Conservation (phyloP, 225 moss, liverwort and hornwort species). For the Thuidium tamariscinum region DNA sequence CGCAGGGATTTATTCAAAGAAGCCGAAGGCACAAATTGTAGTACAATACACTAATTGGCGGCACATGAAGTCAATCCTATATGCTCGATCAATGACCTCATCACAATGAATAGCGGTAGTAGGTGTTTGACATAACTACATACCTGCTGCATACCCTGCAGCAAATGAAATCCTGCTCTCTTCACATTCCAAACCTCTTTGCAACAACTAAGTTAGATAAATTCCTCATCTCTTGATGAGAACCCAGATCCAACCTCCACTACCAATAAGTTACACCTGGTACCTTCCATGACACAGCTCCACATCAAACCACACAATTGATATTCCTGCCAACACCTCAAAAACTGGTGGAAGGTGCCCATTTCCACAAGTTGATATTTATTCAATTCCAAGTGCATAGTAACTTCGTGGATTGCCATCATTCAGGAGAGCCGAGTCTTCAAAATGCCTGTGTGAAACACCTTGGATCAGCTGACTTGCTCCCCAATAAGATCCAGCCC, state of each 20-base stretch:
- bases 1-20: not conserved
- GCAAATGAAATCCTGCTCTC: not conserved
- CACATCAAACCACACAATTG: not conserved
- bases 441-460: no score
- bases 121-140: not conserved
- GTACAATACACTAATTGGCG: not conserved
- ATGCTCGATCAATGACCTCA: constrained; percentile 5
- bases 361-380: not conserved
- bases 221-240: not conserved
- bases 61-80: not conserved
- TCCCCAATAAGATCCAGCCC: constrained; percentile 21
- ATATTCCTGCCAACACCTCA: not conserved
- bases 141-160: not conserved
- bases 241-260: not conserved
- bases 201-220: not conserved
- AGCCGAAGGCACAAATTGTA: not conserved
- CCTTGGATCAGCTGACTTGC: not conserved
- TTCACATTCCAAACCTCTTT: not conserved
- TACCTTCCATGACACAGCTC: not conserved
- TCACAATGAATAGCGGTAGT: not conserved
- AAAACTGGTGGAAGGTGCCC: not conserved
- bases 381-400: not conserved
- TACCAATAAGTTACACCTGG: not conserved
- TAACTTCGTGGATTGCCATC: not conserved
- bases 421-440: not conserved